Evolutionary conservation across 306 rosid species (phyloP).

Genomic region (Datisca glomerata): DNA sequence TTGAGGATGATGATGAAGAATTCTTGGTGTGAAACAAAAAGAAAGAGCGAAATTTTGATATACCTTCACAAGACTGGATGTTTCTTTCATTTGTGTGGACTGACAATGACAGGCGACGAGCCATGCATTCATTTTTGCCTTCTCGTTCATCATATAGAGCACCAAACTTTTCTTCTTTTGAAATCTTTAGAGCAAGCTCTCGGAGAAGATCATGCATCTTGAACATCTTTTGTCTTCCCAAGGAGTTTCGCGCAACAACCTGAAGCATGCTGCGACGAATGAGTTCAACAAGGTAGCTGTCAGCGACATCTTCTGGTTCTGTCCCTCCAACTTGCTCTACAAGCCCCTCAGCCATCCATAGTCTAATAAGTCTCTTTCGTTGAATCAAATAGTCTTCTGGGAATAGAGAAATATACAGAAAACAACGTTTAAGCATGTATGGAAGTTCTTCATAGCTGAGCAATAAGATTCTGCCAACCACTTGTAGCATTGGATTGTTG

Average conservation of each 20-base stretch:
- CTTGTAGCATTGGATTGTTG: not conserved
- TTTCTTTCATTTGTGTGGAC: not conserved
- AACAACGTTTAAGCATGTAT: slow-evolving; percentile 3
- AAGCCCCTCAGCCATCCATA: slow-evolving; percentile 13
- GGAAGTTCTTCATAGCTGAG: slow-evolving; percentile 9
- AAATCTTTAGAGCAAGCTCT: slow-evolving; percentile 12
- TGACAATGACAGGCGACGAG: slow-evolving; percentile 11
- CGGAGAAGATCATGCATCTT: slow-evolving; percentile 11
- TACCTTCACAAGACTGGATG: not conserved
- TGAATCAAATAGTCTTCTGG: slow-evolving; percentile 5
- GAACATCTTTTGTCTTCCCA: not conserved
- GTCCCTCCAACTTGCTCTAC: slow-evolving; percentile 1
- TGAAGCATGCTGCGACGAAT: not conserved
- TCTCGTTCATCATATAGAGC: not conserved
- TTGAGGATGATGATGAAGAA: not conserved
- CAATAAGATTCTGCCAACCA: slow-evolving; percentile 9
- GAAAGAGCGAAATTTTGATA: slow-evolving; percentile 6
- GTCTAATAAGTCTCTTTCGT: not conserved
- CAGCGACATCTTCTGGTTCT: not conserved
- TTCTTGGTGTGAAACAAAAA: not conserved
- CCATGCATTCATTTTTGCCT: not conserved
- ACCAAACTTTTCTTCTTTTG: slow-evolving; percentile 5
- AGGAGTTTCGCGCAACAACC: not conserved
- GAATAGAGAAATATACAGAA: slow-evolving; percentile 9
- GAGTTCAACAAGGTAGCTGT: slow-evolving; percentile 7